Evolutionary conservation across 2,329 filamentous ascomycete species (phyloP), one percentile per base, ranked within the genome.

Genomic region (Fusarium coffeatum): DNA sequence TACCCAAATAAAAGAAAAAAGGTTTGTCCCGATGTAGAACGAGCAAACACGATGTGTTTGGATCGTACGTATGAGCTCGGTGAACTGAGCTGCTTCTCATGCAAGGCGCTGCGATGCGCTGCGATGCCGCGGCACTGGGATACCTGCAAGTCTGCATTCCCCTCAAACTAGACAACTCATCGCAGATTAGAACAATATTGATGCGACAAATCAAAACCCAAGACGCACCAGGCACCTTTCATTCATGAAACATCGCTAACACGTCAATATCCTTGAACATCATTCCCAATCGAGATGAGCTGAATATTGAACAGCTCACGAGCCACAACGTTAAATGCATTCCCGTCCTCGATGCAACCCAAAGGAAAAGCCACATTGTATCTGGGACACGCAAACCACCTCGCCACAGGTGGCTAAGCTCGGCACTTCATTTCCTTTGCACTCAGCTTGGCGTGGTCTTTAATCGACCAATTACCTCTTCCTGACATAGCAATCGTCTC

Each of bases 351-450:
- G 59, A 58, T 56, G 64, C 56, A 48, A 54, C 67, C 67, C 47
- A 34, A 54, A 20, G 49, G 13, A 41, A 22, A 32, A 66, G 55
- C 64, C 51, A 68, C 58, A 61, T 46, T 28, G 15, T 37, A 41
- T 20, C 37, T 30, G 37, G 54, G 59, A 74, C 72, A 64, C 74
- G 73, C 73, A 76, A 76, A 72, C 74, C 72, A 66, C 73, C 66
- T 76, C 62, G 73, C 74, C 73, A 76, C 74, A 74, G 50, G 72
- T 74, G 72, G 72, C 70, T 74, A 65, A 61, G 64, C 68, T 58
- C 64, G 68, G 68, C 68, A 68, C 50, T 58, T 69, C 43, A 23
- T 54, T 66, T 50, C 46, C 48, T 65, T 59, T 23, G 18, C 40
- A 27, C 55, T 20, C 28, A 45, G 20, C 64, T 68, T 68, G 64